Base-by-base conservation (phyloP, 148 eudicot genomes). In the Vaccinium corymbosum region DNA sequence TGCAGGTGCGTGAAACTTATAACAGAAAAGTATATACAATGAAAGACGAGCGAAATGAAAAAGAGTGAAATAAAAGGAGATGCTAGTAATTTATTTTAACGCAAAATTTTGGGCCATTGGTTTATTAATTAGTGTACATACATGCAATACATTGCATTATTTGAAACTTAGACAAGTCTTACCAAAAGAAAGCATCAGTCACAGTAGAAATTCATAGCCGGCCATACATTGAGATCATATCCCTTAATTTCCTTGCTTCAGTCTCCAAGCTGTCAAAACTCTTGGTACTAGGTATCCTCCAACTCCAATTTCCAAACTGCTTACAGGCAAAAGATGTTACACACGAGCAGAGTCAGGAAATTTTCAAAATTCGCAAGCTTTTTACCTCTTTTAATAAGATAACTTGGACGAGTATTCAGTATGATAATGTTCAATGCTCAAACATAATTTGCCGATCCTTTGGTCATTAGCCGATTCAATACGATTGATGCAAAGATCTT, bases 291-390 rank as follows among this genome's bases (percentile, higher is more conserved):
- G 98, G 95, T 86, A 97, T 80, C 89, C 99, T 93, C 99, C 99
- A 97, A 87, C 91, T 92, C 99, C 99, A 97, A 81, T 97, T 97
- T 81, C 99, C 99, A 61, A 84, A 89, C 98, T 94, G 90, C 57
- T 62, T 19, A 82, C 51, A 68, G 3, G 6, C 7, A 76, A 81
- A 38, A 42, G 0, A 20, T 7, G 73, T 42, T 8, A 49, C 42
- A 20, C 84, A 62, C 38, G 75, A 6, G 76, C 29, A 80, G 25
- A 6, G 15, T 16, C 11, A 25, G 74, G 76, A 84, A 68, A 84
- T 61, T 46, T 16, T 55, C 78, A 25, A 1, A 70, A 53, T 22
- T 14, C 1, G 4, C 27, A 46, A 66, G 25, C 5, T 66, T 66
- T 25, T 2, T 20, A 64, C 71, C 71, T 22, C 71, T 64, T 52